Conservation (phyloP, 495 filamentous ascomycete genomes). For the Penicillium lividum region DNA sequence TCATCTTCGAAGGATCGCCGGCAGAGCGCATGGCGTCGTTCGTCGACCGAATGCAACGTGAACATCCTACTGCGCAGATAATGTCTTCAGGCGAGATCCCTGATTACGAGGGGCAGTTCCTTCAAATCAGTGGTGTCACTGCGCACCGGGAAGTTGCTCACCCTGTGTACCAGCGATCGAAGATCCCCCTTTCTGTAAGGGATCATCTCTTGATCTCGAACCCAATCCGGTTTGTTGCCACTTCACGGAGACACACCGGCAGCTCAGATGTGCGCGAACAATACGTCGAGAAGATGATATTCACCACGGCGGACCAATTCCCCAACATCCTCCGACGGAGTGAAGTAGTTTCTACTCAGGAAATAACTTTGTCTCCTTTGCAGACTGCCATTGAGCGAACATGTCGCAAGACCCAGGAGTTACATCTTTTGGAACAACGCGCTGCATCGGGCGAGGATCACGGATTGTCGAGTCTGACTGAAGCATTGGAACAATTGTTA, state of each 20-base stretch:
- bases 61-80: conserved; percentile 86
- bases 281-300: conserved; percentile 84
- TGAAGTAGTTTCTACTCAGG: conserved; percentile 74
- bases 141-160: conserved; percentile 80
- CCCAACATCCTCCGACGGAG: conserved; percentile 88
- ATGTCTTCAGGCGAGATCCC: conserved; percentile 68
- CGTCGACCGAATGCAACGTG: conserved; percentile 88
- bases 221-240: conserved; percentile 72
- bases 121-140: conserved; percentile 78
- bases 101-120: conserved; percentile 89
- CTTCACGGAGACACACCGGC: conserved; percentile 63
- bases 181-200: conserved; percentile 76
- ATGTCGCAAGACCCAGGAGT: conserved; percentile 83
- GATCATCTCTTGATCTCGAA: conserved; percentile 80
- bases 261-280: conserved; percentile 67
- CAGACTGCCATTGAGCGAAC: conserved; percentile 92
- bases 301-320: conserved; percentile 81
- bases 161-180: conserved; percentile 83
- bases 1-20: conserved; percentile 81
- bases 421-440: conserved; percentile 70
- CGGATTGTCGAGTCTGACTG: conserved; percentile 64
- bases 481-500: conserved; percentile 72
- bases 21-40: conserved; percentile 78
- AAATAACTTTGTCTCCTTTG: conserved; percentile 66
- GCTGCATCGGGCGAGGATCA: conserved; percentile 73